A percentile compares a stretch with the other conserved stretches of the same genome.
phyloP scores from a whole-genome alignment of 2,329 filamentous ascomycete genomes.

The Diaporthe nobilis region DNA sequence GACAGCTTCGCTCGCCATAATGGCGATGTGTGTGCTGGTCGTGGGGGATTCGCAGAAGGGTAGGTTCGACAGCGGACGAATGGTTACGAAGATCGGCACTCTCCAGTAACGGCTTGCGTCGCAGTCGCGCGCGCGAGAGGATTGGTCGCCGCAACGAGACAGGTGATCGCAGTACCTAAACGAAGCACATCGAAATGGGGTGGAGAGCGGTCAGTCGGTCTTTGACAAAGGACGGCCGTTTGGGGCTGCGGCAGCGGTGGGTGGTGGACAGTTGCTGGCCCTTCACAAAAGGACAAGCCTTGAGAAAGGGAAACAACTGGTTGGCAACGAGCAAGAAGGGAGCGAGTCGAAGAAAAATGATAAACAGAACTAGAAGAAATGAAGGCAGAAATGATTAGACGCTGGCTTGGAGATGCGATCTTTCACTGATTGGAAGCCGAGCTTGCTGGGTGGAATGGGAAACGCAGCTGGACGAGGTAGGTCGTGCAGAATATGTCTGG shows the following conservation, averaged over 20 bases:
- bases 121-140: constrained; percentile 5
- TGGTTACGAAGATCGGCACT: background rate
- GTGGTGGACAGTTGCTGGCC: constrained; percentile 7
- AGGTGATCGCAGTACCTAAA: constrained; percentile 21
- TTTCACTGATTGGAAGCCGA: background rate
- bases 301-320: background rate
- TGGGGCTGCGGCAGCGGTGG: background rate
- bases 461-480: background rate
- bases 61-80: constrained; percentile 18
- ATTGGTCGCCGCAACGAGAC: constrained; percentile 3
- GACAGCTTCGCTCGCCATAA: constrained; percentile 39
- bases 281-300: constrained; percentile 2
- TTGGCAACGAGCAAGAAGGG: background rate
- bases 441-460: background rate
- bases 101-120: constrained; percentile 3
- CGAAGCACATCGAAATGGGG: constrained; percentile 25
- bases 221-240: constrained; percentile 22
- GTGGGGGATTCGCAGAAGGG: constrained; percentile 5
- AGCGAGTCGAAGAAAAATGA: background rate
- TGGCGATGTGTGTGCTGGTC: constrained; percentile 37
- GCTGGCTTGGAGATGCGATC: constrained; percentile 1
- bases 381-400: constrained; percentile 10
- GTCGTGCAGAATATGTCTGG: constrained; percentile 20
- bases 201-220: constrained; percentile 12
- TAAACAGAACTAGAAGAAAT: background rate